phyloP scores from a whole-genome alignment of 805 yeast species.

The Ogataea paraovalis region DNA sequence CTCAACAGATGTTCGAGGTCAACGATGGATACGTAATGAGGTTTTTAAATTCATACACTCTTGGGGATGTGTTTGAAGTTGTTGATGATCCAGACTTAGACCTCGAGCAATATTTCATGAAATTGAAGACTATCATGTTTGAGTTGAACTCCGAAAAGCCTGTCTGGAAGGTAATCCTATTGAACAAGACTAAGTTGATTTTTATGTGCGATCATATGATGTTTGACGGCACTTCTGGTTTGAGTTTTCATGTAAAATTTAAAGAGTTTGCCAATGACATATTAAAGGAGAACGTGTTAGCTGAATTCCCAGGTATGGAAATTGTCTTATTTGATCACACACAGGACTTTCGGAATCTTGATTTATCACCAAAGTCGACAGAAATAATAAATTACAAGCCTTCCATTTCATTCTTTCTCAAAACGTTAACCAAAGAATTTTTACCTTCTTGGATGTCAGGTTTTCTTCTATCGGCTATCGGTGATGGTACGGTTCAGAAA shows the following conservation, averaged over 20 bases:
- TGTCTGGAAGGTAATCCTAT: conserved; percentile 20
- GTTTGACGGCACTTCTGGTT: conserved; percentile 34
- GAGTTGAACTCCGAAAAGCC: conserved; percentile 9
- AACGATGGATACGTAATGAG: conserved; percentile 1
- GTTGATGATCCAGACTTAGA: conserved; percentile 5
- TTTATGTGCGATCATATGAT: conserved; percentile 30
- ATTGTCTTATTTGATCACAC: conserved; percentile 4
- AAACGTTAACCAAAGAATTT: neutral
- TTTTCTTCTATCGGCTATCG: neutral
- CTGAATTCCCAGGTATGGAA: neutral
- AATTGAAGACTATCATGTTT: conserved; percentile 3
- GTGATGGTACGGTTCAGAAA: neutral
- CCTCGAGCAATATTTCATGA: conserved; percentile 4
- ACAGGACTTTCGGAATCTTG: neutral
- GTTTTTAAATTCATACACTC: conserved; percentile 4
- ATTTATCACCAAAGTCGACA: conserved; percentile 2
- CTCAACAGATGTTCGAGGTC: conserved; percentile 10
- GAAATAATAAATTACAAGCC: conserved; percentile 10
- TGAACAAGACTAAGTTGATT: conserved; percentile 12
- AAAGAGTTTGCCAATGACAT: conserved; percentile 20
- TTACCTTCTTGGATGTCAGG: neutral
- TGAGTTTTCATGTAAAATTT: conserved; percentile 22
- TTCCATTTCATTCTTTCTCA: neutral
- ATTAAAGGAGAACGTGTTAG: conserved; percentile 2
- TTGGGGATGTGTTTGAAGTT: conserved; percentile 17